Base-by-base conservation (phyloP, 2,329 filamentous ascomycete species). In the Emericellopsis atlantica region DNA sequence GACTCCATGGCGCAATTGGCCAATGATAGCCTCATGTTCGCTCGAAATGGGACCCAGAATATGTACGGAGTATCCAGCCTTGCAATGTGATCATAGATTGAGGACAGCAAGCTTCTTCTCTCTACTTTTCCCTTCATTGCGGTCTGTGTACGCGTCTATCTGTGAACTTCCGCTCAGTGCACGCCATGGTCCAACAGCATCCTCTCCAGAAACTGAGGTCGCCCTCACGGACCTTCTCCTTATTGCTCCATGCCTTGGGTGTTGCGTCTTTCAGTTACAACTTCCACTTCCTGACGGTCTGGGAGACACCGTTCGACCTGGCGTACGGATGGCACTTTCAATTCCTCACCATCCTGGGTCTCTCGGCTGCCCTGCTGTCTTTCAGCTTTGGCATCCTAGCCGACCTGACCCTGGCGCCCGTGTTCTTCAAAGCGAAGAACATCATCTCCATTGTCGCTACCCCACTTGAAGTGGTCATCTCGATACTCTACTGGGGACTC, bases 291-390 rank as follows among this genome's bases (percentile, higher is more conserved):
- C 60, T 79, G 3, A 49, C 55, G 14, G 47, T 51, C 11, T 74
- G 67, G 57, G 69, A 74, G 2, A 70, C 65, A 10, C 58, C 65
- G 40, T 69, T 79, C 36, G 70, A 71, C 39, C 61, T 66, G 0
- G 68, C 76, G 2, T 84, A 80, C 50, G 82, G 82, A 43, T 71
- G 80, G 61, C 72, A 83, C 52, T 73, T 79, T 46, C 79, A 84
- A 56, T 85, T 82, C 52, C 69, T 88, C 26, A 88, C 82, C 48
- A 86, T 86, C 53, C 72, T 87, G 43, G 82, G 81, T 22, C 70
- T 87, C 35, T 63, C 69, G 2, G 61, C 82, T 21, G 70, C 80
- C 1, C 67, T 74, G 10, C 48, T 69, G 36, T 81, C 77, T 39
- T 86, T 86, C 55, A 49, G 58, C 39, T 58, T 73, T 22, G 84